Conservation (phyloP, 441 rosid genomes). For the Corymbia calophylla region DNA sequence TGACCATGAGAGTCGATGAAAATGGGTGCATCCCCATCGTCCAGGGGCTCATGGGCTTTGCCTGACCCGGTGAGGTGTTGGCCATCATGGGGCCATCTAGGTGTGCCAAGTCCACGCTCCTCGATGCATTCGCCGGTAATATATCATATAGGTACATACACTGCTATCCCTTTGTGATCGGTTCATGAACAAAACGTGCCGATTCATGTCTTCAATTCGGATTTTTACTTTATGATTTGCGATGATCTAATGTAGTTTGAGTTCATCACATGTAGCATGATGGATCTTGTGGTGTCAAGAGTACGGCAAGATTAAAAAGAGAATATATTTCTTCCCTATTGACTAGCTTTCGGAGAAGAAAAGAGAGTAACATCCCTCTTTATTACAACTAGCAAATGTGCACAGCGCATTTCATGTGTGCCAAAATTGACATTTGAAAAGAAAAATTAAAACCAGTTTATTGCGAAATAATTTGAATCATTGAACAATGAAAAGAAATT, state of each 20-base stretch:
- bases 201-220: background rate
- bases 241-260: background rate
- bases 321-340: background rate
- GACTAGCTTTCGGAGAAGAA: background rate
- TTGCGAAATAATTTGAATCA: background rate
- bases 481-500: background rate
- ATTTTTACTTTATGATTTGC: no score
- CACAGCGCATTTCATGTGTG: background rate
- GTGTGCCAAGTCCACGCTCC: background rate
- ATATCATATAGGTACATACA: background rate
- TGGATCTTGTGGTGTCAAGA: background rate
- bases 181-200: background rate
- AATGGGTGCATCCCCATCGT: rapidly evolving
- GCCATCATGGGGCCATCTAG: background rate
- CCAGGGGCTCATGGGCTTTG: background rate
- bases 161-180: rapidly evolving
- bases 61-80: background rate
- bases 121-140: rapidly evolving
- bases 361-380: background rate
- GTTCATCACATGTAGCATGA: rapidly evolving
- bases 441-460: background rate
- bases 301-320: background rate
- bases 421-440: background rate
- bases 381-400: background rate
- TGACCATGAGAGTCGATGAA: background rate